Conservation (phyloP, 805 yeast species). For the Candida multigemmis region DNA sequence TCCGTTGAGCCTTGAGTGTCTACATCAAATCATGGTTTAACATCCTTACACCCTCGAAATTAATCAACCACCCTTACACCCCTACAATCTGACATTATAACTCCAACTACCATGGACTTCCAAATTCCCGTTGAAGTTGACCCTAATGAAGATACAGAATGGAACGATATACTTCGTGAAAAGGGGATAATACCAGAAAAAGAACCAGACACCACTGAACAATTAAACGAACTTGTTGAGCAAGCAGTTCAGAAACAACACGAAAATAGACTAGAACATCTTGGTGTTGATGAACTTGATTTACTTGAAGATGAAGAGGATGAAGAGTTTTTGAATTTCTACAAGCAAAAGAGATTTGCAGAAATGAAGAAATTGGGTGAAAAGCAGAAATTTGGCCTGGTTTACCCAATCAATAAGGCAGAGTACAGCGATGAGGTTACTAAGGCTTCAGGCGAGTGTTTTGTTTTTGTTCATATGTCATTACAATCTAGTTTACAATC, state of each 20-base stretch:
- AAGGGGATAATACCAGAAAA: conserved; percentile 91
- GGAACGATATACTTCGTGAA: conserved; percentile 91
- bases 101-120: too few relatives aligned
- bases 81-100: too few relatives aligned
- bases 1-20: too few relatives aligned
- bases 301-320: conserved; percentile 89
- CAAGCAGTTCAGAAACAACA: conserved; percentile 76
- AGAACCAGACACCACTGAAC: conserved; percentile 81
- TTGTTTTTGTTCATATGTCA: conserved; percentile 73
- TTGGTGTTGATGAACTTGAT: conserved; percentile 73
- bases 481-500: conserved; percentile 64
- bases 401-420: conserved; percentile 72
- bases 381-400: conserved; percentile 61
- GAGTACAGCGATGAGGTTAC: conserved; percentile 86
- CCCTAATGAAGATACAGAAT: conserved; percentile 95
- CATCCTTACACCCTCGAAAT: too few relatives aligned
- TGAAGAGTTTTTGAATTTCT: conserved; percentile 76
- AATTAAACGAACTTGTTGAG: conserved; percentile 79
- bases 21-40: too few relatives aligned
- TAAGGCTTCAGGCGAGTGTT: conserved; percentile 57
- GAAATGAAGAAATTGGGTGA: conserved; percentile 57
- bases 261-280: conserved; percentile 71
- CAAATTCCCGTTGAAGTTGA: conserved; percentile 81
- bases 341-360: conserved; percentile 68
- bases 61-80: too few relatives aligned